Conservation (phyloP, 163 green algal species). For the Scenedesmus sp. region DNA sequence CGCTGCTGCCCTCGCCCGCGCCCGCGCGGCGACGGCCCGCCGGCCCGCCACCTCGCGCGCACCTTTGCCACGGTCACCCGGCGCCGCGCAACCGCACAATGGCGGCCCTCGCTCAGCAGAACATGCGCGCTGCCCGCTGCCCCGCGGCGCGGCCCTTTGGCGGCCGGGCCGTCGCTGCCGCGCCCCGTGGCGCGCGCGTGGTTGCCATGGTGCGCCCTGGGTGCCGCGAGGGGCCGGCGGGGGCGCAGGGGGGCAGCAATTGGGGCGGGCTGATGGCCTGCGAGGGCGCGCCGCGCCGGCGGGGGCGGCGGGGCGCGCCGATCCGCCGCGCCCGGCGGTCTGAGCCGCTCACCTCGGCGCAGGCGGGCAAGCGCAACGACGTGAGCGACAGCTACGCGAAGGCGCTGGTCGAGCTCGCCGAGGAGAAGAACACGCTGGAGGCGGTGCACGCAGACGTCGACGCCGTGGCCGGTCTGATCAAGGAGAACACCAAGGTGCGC, state of each 20-base stretch:
- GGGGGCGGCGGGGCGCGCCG: not conserved
- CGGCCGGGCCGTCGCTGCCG: slow-evolving; percentile 30
- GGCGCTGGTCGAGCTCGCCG: slow-evolving; percentile 80
- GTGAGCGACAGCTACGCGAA: slow-evolving; percentile 76
- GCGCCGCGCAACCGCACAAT: too few species aligned
- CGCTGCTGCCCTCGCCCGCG: too few species aligned
- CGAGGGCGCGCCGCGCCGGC: not conserved
- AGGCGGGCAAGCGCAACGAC: slow-evolving; percentile 50
- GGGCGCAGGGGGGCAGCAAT: not conserved
- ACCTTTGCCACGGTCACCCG: too few species aligned
- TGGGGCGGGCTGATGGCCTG: slow-evolving; percentile 3
- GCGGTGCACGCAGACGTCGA: slow-evolving; percentile 85
- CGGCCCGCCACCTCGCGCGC: too few species aligned
- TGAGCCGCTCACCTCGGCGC: not conserved
- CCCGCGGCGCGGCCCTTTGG: slow-evolving; percentile 21
- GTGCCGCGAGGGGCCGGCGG: not conserved
- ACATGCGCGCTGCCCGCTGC: too few species aligned
- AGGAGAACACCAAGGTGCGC: slow-evolving; percentile 5
- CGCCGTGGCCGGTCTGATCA: slow-evolving; percentile 66
- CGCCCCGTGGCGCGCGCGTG: slow-evolving; percentile 22
- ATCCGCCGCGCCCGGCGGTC: not conserved
- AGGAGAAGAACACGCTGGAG: slow-evolving; percentile 78
- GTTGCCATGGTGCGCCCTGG: slow-evolving; percentile 27
- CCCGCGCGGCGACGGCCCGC: too few species aligned
- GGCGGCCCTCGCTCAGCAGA: too few species aligned